Base-by-base conservation (phyloP, 1,139 yeast species). In the Pichia sp. region DNA sequence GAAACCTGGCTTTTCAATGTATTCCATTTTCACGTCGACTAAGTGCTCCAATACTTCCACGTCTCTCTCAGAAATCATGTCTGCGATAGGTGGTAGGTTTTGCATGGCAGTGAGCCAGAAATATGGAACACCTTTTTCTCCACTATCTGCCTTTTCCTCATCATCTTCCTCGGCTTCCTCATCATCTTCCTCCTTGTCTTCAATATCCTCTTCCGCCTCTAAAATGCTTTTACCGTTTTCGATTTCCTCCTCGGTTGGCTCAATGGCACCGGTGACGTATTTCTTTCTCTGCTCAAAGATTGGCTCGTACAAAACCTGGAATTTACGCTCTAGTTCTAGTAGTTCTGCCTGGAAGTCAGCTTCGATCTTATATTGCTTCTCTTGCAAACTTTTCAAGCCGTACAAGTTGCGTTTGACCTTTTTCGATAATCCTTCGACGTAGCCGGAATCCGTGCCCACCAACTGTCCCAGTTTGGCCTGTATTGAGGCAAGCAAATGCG, bases 101-200 rank as follows among this genome's bases (percentile, higher is more conserved):
- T 87, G 95, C 71, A 93, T 75, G 8, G 98, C 95, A 22, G 98
- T 93, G 64, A 91, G 78, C 99, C 99, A 93, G 76, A 93, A 93
- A 52, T 87, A 83, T 51, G 99, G 98, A 62, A 93, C 81, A 60
- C 99, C 99, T 59, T 74, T 74, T 4, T 36, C 50, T 19, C 39
- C 55, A 5, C 42, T 73, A 21, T 73, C 78, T 10, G 72, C 80
- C 9, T 73, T 78, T 7, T 71, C 78, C 13, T 70, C 78, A 7
- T 71, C 78, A 19, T 72, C 28, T 8, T 41, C 44, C 23, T 22
- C 13, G 9, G 6, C 77, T 9, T 67, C 74, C 13, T 68, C 77
- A 6, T 64, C 65, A 4, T 62, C 66, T 13, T 66, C 70, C 6
- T 63, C 74, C 4, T 74, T 79, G 7, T 74, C 80, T 6, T 71